Percentiles rank a stretch among this genome's conserved stretches.
These are phyloP conservation scores for Lepidium sativum DNA, from an alignment of 345 rosid species.

Conservation along the genomic window DNA sequence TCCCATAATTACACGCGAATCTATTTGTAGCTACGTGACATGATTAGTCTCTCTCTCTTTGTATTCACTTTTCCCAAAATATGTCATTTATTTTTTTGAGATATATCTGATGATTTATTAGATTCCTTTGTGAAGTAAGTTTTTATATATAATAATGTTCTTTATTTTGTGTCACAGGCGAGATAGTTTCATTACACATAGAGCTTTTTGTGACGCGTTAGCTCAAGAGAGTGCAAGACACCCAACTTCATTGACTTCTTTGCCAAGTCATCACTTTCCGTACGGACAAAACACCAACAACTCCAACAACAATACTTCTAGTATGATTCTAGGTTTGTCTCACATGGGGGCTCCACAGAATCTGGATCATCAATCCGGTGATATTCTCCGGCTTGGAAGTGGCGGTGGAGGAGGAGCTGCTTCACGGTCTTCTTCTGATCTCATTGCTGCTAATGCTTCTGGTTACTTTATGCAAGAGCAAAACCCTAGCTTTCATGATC, in stretches of 20 bases:
- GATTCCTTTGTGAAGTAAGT: conserved; percentile 15
- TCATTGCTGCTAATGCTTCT: conserved; percentile 38
- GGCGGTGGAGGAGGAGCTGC: conserved; percentile 30
- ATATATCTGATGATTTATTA: conserved; percentile 25
- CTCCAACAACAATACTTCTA: conserved; percentile 35
- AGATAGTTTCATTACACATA: conserved; percentile 72
- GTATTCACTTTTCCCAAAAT: conserved; percentile 7
- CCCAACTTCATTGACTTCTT: conserved; percentile 45
- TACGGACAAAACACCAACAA: conserved; percentile 38
- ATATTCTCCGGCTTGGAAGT: conserved; percentile 44
- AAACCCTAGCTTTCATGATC: conserved; percentile 40
- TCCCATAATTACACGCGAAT: conserved; percentile 33
- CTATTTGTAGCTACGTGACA: conserved; percentile 32
- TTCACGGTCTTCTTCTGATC: conserved; percentile 39
- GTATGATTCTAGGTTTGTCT: conserved; percentile 49
- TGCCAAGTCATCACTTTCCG: conserved; percentile 45
- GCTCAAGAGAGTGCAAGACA: conserved; percentile 79
- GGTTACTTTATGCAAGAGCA: conserved; percentile 49
- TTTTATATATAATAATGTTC: not conserved
- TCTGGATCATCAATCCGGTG: conserved; percentile 33
- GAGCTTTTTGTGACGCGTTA: conserved; percentile 78
- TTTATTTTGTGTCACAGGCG: conserved; percentile 37
- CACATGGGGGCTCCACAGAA: conserved; percentile 44
- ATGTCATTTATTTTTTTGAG: conserved; percentile 15
- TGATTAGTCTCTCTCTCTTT: conserved; percentile 25